Evolutionary conservation across 768 basidiomycete species (phyloP).

Genomic region (Asterophora parasitica): DNA sequence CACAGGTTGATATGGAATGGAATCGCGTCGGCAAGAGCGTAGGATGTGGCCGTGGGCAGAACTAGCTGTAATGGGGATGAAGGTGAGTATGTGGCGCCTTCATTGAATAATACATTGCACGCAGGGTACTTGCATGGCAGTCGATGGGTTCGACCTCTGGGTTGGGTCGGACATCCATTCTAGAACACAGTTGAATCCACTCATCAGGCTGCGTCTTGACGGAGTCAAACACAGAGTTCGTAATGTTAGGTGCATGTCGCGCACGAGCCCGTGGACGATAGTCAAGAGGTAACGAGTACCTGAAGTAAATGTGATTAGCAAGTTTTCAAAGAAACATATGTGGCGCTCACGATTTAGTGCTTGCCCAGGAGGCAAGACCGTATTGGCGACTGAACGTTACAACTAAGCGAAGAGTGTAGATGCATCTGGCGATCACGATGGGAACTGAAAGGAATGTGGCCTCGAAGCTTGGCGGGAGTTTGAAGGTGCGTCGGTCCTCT

Average conservation of each 20-base stretch:
- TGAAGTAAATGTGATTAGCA: slow-evolving; percentile 11
- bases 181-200: slow-evolving; percentile 47
- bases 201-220: slow-evolving; percentile 55
- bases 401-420: slow-evolving; percentile 29
- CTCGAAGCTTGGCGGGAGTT: slow-evolving; percentile 37
- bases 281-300: slow-evolving; percentile 36
- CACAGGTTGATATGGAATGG: slow-evolving; percentile 48
- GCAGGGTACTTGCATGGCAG: slow-evolving; percentile 43
- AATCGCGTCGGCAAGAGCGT: slow-evolving; percentile 3
- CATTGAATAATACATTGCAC: background rate
- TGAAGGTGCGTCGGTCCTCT: slow-evolving; percentile 23
- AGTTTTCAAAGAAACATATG: background rate
- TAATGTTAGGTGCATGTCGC: slow-evolving; percentile 35
- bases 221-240: slow-evolving; percentile 40
- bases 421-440: slow-evolving; percentile 28
- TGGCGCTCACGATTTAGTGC: slow-evolving; percentile 31
- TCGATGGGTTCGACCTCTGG: slow-evolving; percentile 35
- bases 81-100: background rate
- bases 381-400: slow-evolving; percentile 28
- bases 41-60: slow-evolving; percentile 1
- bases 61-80: background rate
- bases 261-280: slow-evolving; percentile 48
- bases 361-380: slow-evolving; percentile 29
- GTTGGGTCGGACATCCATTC: slow-evolving; percentile 29
- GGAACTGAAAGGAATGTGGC: slow-evolving; percentile 28